Evolutionary conservation across 2,329 filamentous ascomycete species (phyloP), one percentile per base, ranked within the genome.

Genomic region (Paecilomyces sp.): DNA sequence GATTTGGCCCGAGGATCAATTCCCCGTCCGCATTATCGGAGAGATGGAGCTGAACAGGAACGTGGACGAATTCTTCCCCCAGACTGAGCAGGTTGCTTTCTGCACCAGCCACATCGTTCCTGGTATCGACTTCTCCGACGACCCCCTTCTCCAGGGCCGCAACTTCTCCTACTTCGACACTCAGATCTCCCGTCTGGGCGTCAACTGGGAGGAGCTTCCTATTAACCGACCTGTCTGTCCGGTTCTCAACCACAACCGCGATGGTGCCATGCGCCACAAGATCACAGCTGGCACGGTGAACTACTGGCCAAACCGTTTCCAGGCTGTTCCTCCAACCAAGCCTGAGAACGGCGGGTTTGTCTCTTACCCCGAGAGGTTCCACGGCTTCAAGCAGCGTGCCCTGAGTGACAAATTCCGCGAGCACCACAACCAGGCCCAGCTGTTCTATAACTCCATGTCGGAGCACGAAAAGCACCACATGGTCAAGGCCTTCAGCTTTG

Each of bases 81-180:
- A 94, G 73, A 91, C 87, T 0, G 91, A 95, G 77, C 91, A 95
- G 74, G 85, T 87, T 1, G 90, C 90, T 1, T 95, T 94, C 74
- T 92, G 88, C 68, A 93, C 91, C 1, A 83, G 85, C 58, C 90
- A 95, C 65, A 77, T 94, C 55, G 88, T 94, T 0, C 89, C 88
- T 0, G 90, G 90, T 25, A 88, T 92, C 60, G 89, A 88, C 13
- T 88, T 89, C 70, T 89, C 88, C 0, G 85, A 92, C 61, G 90
- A 92, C 62, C 89, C 89, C 1, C 80, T 92, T 2, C 75, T 85
- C 2, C 88, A 92, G 70, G 89, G 88, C 33, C 85, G 89, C 34
- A 92, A 91, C 76, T 85, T 85, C 71, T 82, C 79, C 15, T 85
- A 78, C 66, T 77, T 77, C 34, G 76, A 73, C 52, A 71, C 70